A percentile compares a stretch with the other conserved stretches of the same genome.
phyloP scores from a whole-genome alignment of 345 rosid species.

The Psidium friedrichsthalianum region DNA sequence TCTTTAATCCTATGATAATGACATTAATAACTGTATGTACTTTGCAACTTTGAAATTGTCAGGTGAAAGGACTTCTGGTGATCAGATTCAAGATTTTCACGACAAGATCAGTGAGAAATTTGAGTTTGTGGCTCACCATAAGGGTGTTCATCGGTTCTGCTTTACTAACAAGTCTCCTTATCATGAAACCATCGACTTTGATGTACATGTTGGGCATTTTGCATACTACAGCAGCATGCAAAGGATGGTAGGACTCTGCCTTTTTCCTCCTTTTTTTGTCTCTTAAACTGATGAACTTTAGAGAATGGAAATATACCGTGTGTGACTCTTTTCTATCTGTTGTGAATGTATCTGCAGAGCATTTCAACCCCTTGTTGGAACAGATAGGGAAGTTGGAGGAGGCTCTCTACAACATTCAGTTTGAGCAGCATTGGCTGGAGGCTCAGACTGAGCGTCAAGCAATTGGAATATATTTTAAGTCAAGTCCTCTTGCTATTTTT shows the following conservation, averaged over 20 bases:
- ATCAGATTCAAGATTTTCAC: conserved; percentile 48
- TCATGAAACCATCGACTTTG: conserved; percentile 65
- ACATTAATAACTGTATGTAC: not conserved
- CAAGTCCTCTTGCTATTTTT: not conserved
- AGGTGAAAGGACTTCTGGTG: conserved; percentile 60
- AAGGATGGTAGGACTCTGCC: conserved; percentile 40
- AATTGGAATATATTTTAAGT: conserved; percentile 12
- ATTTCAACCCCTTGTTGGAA: conserved; percentile 44
- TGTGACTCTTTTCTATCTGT: not conserved
- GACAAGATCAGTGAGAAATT: conserved; percentile 61
- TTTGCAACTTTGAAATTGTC: not conserved
- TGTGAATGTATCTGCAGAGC: conserved; percentile 26
- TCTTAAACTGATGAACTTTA: not conserved
- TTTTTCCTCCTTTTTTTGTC: not conserved
- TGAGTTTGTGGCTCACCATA: conserved; percentile 49
- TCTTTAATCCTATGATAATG: not conserved
- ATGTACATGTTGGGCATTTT: conserved; percentile 59
- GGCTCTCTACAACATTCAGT: conserved; percentile 62
- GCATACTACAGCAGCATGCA: conserved; percentile 57
- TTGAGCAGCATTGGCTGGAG: conserved; percentile 73
- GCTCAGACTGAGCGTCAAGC: conserved; percentile 75
- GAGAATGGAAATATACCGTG: not conserved
- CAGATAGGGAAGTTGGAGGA: conserved; percentile 56
- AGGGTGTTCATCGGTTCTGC: conserved; percentile 62
- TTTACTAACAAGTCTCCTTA: conserved; percentile 67